Conservation (phyloP, 1,284 basidiomycete species). For the Violaceomyces palustris region DNA sequence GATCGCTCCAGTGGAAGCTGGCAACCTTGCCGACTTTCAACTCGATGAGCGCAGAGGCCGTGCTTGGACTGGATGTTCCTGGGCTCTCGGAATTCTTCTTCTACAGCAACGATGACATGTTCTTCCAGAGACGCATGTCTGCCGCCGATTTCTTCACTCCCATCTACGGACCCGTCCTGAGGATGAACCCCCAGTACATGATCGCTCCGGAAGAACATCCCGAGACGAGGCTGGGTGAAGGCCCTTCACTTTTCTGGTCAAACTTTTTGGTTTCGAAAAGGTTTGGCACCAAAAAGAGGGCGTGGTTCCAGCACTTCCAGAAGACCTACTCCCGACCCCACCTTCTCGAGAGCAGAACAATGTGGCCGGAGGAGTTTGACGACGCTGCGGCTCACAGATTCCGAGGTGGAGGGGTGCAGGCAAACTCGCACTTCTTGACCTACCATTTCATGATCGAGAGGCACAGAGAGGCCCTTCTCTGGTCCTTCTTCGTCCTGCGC, state of each 20-base stretch:
- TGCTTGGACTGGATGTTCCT: conserved; percentile 25
- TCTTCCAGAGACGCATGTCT: conserved; percentile 16
- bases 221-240: conserved; percentile 14
- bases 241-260: conserved; percentile 18
- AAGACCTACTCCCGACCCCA: conserved; percentile 18
- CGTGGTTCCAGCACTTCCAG: conserved; percentile 27
- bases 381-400: conserved; percentile 12
- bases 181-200: conserved; percentile 25
- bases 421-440: conserved; percentile 22
- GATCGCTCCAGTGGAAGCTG: conserved; percentile 14
- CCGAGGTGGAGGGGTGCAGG: conserved; percentile 18
- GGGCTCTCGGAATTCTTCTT: conserved; percentile 24
- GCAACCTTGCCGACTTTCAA: conserved; percentile 38
- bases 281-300: conserved; percentile 19
- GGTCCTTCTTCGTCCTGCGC: conserved; percentile 34
- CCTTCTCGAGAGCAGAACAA: conserved; percentile 17
- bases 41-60: conserved; percentile 32
- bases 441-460: conserved; percentile 36
- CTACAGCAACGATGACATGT: conserved; percentile 40
- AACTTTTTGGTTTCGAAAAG: conserved; percentile 25
- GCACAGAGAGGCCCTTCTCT: conserved; percentile 41
- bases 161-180: conserved; percentile 30
- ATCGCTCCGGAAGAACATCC: conserved; percentile 10
- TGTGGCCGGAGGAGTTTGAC: conserved; percentile 21
- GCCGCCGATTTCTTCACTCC: conserved; percentile 23